These are phyloP conservation scores for Amaranthus cruentus DNA, from an alignment of 148 eudicot species.

Conservation along the genomic window DNA sequence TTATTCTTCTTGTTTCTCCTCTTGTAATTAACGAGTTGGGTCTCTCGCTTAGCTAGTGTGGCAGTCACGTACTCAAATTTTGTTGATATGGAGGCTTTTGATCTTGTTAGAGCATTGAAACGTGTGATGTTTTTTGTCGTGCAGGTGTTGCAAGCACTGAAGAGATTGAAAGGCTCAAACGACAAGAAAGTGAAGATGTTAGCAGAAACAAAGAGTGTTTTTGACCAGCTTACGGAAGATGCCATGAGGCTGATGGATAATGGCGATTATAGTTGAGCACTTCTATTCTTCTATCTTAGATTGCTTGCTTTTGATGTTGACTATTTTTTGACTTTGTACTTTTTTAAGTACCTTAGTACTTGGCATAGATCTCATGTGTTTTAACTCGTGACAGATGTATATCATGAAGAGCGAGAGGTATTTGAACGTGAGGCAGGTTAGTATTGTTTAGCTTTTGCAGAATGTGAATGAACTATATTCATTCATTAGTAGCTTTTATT, in stretches of 20 bases:
- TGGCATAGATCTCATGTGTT: conserved; percentile 9
- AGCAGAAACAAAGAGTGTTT: conserved; percentile 56
- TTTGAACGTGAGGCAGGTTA: conserved; percentile 96
- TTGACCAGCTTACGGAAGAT: conserved; percentile 98
- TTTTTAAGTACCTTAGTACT: background rate
- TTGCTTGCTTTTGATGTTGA: background rate
- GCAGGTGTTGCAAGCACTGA: conserved; percentile 81
- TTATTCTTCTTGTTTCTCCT: too few species aligned
- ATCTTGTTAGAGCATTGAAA: background rate
- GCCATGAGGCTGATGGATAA: conserved; percentile 90
- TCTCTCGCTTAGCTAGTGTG: too few species aligned
- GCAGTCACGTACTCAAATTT: background rate
- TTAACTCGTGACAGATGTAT: conserved; percentile 64
- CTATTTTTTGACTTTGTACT: conserved; percentile 13
- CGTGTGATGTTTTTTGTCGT: background rate
- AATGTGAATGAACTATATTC: background rate
- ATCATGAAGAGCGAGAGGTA: conserved; percentile 76
- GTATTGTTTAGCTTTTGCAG: conserved; percentile 5
- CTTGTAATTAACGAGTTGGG: too few species aligned
- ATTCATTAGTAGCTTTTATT: background rate
- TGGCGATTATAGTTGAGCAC: conserved; percentile 80
- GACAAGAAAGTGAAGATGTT: conserved; percentile 88
- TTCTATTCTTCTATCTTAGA: conserved; percentile 8
- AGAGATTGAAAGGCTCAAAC: conserved; percentile 79
- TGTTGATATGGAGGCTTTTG: background rate